Conservation (phyloP, 2,329 filamentous ascomycete genomes). For the Aspergillus ustus region DNA sequence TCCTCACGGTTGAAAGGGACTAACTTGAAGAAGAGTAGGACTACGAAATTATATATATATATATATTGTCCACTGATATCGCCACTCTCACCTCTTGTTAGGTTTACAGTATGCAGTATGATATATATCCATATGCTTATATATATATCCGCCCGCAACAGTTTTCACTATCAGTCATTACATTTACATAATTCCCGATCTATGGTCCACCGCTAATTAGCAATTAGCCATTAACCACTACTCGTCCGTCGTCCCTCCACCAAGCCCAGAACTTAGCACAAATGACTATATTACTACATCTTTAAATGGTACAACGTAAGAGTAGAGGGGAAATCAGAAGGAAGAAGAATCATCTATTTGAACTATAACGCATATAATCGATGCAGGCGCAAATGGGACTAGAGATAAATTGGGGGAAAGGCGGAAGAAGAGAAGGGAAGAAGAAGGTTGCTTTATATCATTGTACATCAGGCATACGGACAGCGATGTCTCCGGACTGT, state of each 20-base stretch:
- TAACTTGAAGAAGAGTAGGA: too few relatives aligned
- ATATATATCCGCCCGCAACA: too few relatives aligned
- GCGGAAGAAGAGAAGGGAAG: background rate
- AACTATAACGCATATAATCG: constrained; percentile 11
- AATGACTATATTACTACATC: background rate
- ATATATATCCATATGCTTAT: too few relatives aligned
- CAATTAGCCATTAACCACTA: too few relatives aligned
- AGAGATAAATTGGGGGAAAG: background rate
- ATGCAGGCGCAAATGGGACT: background rate
- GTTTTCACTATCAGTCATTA: too few relatives aligned
- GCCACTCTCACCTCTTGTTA: too few relatives aligned
- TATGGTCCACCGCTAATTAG: too few relatives aligned
- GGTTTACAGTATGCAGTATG: too few relatives aligned
- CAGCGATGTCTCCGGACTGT: constrained; percentile 94
- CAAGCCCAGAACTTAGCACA: background rate
- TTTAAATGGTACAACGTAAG: background rate
- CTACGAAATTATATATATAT: too few relatives aligned
- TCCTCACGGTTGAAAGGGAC: too few relatives aligned
- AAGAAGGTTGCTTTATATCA: constrained; percentile 47
- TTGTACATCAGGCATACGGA: constrained; percentile 88
- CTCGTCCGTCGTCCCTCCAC: background rate
- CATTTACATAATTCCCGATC: too few relatives aligned
- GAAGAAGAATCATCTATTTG: constrained; percentile 10
- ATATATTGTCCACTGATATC: too few relatives aligned
- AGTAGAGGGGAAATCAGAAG: background rate